These are phyloP conservation scores for Evernia prunastri DNA, from an alignment of 495 filamentous ascomycete genomes.

Conservation along the genomic window DNA sequence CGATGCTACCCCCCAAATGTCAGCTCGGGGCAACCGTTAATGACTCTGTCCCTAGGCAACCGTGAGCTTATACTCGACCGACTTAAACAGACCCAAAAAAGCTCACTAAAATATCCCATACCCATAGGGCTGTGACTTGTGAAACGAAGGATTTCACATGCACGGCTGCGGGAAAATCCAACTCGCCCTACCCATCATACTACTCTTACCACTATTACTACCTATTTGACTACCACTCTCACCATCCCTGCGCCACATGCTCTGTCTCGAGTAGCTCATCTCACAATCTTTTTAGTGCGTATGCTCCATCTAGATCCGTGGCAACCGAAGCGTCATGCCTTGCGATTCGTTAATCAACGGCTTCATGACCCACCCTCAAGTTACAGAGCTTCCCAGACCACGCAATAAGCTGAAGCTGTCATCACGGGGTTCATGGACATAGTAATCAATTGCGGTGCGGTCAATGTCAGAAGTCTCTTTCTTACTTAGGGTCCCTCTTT, in stretches of 20 bases:
- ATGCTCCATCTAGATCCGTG: slow-evolving; percentile 15
- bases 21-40: slow-evolving; percentile 6
- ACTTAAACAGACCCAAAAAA: too few relatives aligned
- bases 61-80: background rate
- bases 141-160: slow-evolving; percentile 8
- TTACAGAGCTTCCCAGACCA: background rate
- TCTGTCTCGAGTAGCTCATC: slow-evolving; percentile 15
- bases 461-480: slow-evolving; percentile 5
- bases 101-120: too few relatives aligned
- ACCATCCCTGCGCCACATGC: slow-evolving; percentile 17
- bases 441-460: slow-evolving; percentile 10
- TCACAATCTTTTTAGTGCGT: background rate
- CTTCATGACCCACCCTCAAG: slow-evolving; percentile 11
- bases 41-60: background rate
- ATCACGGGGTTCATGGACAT: slow-evolving; percentile 19
- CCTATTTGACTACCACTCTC: too few relatives aligned
- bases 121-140: slow-evolving; percentile 4
- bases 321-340: slow-evolving; percentile 5
- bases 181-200: slow-evolving; percentile 14
- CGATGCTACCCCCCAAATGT: slow-evolving; percentile 2
- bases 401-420: slow-evolving; percentile 3
- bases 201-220: too few relatives aligned
- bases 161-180: slow-evolving; percentile 16
- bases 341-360: slow-evolving; percentile 13
- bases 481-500: slow-evolving; percentile 3